Evolutionary conservation across 2,329 filamentous ascomycete species (phyloP), one percentile per base, ranked within the genome.

Genomic region (Colletotrichum sp.): DNA sequence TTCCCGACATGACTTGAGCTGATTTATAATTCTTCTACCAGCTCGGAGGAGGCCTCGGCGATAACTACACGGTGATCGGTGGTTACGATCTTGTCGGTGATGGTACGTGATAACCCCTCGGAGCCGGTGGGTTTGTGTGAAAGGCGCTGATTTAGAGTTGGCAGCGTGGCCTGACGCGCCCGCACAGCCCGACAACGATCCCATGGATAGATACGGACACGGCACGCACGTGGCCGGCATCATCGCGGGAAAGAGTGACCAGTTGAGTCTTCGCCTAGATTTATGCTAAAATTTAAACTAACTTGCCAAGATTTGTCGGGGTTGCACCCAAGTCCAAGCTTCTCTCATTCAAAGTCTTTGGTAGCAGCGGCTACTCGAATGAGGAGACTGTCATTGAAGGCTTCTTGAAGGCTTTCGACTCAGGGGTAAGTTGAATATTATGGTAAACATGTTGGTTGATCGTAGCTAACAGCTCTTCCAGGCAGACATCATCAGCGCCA

Each of bases 401-500:
- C 3, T 85, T 84, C 71, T 79, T 86, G 8, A 78, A 71, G 55
- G 85, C 85, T 4, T 84, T 82, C 57, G 78, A 82, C 8, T 81
- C 83, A 18, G 83, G 82, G 4, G 83, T 82, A 69, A 44, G 60
- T 34, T 21, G 21, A 18, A 13, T 3, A 24, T 13, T 6, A 10
- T 9, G 3, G 7, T 21, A 0, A 9, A 13, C 5, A 2, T 18
- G 13, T 3, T 8, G 1, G 2, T 12, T 24, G 0, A n/a, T 49
- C 15, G 12, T 16, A 26, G 21, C 12, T 62, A 21, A 62, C 2
- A 49, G 18, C 28, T 26, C 5, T 5, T 18, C 13, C 9, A 75
- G 68, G 60, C 70, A 12, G 87, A 88, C 75, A 79, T 89, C 39
- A 88, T 89, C 67, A 86, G 85, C 8, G 82, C 84, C 28, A 86